Base-by-base conservation (phyloP, 2,329 filamentous ascomycete genomes). In the Epichloe scottii region DNA sequence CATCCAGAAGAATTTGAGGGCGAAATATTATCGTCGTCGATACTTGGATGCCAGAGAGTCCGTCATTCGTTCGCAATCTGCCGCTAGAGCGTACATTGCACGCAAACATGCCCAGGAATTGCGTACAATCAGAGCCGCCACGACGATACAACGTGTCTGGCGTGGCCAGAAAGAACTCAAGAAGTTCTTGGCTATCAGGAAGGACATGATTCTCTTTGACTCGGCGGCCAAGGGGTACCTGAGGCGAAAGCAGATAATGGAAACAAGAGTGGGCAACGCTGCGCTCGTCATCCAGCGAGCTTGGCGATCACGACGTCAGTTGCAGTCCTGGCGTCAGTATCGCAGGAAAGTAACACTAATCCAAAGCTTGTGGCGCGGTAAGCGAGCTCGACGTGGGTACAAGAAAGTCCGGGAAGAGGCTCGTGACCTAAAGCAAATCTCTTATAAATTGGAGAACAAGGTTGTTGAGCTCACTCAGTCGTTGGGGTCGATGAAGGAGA, bases 371-470 rank as follows among this genome's bases (percentile, higher is more conserved):
- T 97, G 89, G 89, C 84, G 93, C 66, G 91, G 90, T 65, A 90
- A 81, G 68, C 65, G 70, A 56, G 91, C 93, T 51, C 82, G 93
- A 58, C 81, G 77, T 58, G 83, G 81, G 46, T 98, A 98, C 77
- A 97, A 95, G 80, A 82, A 75, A 60, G 73, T 95, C 55, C 88
- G 93, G 59, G 90, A 96, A 69, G 93, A 98, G 70, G 93, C 93
- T 57, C 87, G 93, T 64, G 94, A 98, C 73, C 80, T 98, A 67
- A 97, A 97, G 77, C 91, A 97, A 70, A 98, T 98, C 60, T 97
- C 93, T 2, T 98, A 98, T 77, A 97, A 95, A 75, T 75, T 98
- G 61, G 93, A 98, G 69, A 97, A 98, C 78, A 98, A 98, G 81
- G 93, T 98, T 56, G 89, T 98, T 56, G 93, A 98, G 72, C 79